These are phyloP conservation scores for Physcomitrellopsis africana DNA, from an alignment of 225 moss, liverwort and hornwort species.

Conservation along the genomic window DNA sequence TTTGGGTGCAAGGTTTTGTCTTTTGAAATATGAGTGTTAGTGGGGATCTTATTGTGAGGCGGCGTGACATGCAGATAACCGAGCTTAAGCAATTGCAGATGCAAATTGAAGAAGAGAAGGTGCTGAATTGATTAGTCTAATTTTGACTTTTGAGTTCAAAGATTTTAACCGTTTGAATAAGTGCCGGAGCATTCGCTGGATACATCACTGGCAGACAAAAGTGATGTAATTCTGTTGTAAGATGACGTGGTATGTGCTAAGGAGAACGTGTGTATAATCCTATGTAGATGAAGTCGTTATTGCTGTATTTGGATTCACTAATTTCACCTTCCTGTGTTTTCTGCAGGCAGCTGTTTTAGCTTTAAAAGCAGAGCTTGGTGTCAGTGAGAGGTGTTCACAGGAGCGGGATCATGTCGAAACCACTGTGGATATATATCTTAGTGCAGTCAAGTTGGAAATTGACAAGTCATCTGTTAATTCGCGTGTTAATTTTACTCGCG, in stretches of 20 bases:
- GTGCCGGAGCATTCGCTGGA: conserved; percentile 11
- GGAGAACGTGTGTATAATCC: neutral
- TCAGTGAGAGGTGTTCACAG: conserved; percentile 26
- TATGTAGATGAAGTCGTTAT: neutral
- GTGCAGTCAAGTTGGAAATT: conserved; percentile 25
- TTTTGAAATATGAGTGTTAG: conserved; percentile 13
- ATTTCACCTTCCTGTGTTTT: conserved; percentile 1
- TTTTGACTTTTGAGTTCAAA: conserved; percentile 9
- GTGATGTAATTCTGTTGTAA: conserved; percentile 1
- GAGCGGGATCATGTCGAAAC: conserved; percentile 28
- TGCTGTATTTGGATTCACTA: conserved; percentile 15
- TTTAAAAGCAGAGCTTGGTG: conserved; percentile 38
- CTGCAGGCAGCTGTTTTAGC: conserved; percentile 38
- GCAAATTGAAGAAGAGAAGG: conserved; percentile 52
- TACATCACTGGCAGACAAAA: neutral
- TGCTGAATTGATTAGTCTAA: conserved; percentile 4
- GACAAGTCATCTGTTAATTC: conserved; percentile 7
- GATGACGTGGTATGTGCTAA: conserved; percentile 2
- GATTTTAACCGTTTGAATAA: conserved; percentile 12
- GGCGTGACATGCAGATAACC: conserved; percentile 42
- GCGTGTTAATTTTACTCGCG: conserved; percentile 2
- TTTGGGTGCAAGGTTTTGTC: neutral
- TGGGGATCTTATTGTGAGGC: conserved; percentile 21
- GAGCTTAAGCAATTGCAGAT: conserved; percentile 46
- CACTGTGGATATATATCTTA: conserved; percentile 3